These are phyloP conservation scores for Apiotrichum sp. DNA, from an alignment of 1,284 basidiomycete genomes.

Conservation along the genomic window DNA sequence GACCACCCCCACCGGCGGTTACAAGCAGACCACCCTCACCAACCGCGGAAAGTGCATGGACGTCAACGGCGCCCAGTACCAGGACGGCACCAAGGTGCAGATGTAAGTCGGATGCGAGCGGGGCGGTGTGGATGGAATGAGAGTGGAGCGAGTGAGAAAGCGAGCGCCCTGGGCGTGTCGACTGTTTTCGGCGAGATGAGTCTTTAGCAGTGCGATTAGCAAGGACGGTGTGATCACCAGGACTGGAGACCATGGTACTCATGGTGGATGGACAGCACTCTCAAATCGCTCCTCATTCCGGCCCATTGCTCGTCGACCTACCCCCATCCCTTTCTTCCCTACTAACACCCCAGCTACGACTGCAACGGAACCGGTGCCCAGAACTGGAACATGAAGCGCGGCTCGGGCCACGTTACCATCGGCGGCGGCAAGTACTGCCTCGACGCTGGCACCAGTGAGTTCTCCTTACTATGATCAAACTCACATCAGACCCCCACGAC, in stretches of 20 bases:
- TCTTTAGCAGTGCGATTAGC: too few relatives aligned
- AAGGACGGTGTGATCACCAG: too few relatives aligned
- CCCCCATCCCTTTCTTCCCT: background rate
- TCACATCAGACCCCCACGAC: conserved; percentile 9
- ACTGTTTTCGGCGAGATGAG: too few relatives aligned
- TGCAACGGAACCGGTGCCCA: conserved; percentile 19
- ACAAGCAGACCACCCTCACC: conserved; percentile 20
- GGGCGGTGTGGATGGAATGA: too few relatives aligned
- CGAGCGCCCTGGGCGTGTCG: too few relatives aligned
- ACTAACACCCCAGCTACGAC: conserved; percentile 9
- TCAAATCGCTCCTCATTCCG: too few relatives aligned
- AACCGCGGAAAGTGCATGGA: conserved; percentile 24
- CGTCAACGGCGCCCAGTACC: conserved; percentile 1
- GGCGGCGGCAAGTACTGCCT: conserved; percentile 28
- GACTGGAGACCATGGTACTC: too few relatives aligned
- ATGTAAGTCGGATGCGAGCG: background rate
- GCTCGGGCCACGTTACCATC: conserved; percentile 12
- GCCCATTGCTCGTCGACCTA: too few relatives aligned
- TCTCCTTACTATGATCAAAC: too few relatives aligned
- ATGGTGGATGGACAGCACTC: too few relatives aligned
- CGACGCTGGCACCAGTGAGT: conserved; percentile 22
- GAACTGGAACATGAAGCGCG: conserved; percentile 7
- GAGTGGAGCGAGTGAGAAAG: too few relatives aligned
- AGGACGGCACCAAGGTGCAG: conserved; percentile 14
- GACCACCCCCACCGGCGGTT: background rate